These are phyloP conservation scores for Ustilago curta DNA, from an alignment of 1,284 basidiomycete genomes.

Conservation along the genomic window DNA sequence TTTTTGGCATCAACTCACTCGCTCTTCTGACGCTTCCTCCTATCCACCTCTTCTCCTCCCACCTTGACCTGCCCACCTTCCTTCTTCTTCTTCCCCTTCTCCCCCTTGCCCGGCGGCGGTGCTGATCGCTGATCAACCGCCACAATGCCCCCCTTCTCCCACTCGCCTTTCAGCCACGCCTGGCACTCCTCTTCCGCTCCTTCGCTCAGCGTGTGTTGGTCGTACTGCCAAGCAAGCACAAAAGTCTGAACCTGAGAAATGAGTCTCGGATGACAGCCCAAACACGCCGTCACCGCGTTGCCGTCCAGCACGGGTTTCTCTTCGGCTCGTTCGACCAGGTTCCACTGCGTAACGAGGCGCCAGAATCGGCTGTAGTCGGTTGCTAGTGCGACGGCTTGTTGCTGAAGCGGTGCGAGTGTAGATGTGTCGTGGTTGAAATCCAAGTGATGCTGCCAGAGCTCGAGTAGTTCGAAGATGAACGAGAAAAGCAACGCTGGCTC, in stretches of 20 bases:
- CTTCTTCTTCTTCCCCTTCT: slow-evolving; percentile 44
- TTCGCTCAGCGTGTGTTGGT: slow-evolving; percentile 3
- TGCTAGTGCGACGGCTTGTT: slow-evolving; percentile 20
- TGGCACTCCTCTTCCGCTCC: slow-evolving; percentile 31
- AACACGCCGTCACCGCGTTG: slow-evolving; percentile 42
- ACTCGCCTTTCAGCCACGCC: slow-evolving; percentile 51
- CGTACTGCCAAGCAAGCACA: slow-evolving; percentile 63
- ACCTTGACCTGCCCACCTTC: too few species aligned
- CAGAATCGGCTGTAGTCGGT: slow-evolving; percentile 47
- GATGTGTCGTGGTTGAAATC: slow-evolving; percentile 17
- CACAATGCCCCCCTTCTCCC: slow-evolving; percentile 60
- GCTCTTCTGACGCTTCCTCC: slow-evolving; percentile 54
- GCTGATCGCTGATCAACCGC: slow-evolving; percentile 46
- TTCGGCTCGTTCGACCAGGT: slow-evolving; percentile 33
- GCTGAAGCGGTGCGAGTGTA: slow-evolving; percentile 9
- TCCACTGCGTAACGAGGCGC: slow-evolving; percentile 29
- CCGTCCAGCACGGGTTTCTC: slow-evolving; percentile 61
- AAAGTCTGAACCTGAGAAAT: slow-evolving; percentile 53
- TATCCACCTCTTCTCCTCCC: slow-evolving; percentile 11
- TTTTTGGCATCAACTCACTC: slow-evolving; percentile 22
- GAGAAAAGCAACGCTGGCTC: slow-evolving; percentile 46
- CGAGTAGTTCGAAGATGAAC: slow-evolving; percentile 42
- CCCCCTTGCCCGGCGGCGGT: slow-evolving; percentile 21
- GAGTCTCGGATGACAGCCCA: slow-evolving; percentile 52
- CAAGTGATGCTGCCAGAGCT: slow-evolving; percentile 15